phyloP scores from a whole-genome alignment of 345 rosid species.

The Heritiera fomes region DNA sequence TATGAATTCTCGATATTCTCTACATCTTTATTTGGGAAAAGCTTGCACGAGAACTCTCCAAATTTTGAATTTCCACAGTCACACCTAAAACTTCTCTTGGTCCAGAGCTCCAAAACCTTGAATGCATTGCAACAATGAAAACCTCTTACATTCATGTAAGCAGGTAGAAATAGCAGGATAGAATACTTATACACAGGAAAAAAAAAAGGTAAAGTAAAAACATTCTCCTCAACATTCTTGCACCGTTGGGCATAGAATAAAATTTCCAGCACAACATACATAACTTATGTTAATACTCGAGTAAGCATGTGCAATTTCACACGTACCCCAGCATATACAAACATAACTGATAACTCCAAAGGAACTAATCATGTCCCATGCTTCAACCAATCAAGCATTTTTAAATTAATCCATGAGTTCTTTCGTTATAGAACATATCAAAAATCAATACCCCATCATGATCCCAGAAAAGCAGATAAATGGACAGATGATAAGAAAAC shows the following conservation, averaged over 20 bases:
- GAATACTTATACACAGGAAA: not conserved
- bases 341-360: too few relatives aligned
- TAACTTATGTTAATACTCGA: not conserved
- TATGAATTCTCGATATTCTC: constrained; percentile 79
- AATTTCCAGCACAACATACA: not conserved
- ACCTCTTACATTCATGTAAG: not conserved
- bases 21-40: constrained; percentile 65
- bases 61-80: constrained; percentile 97
- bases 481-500: not conserved
- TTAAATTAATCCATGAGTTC: too few relatives aligned
- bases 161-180: not conserved
- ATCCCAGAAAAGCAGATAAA: too few relatives aligned
- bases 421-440: too few relatives aligned
- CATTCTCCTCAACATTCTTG: not conserved
- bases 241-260: not conserved
- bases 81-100: constrained; percentile 86
- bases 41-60: constrained; percentile 79
- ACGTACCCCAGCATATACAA: not conserved
- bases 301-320: not conserved
- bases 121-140: not conserved
- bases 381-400: too few relatives aligned
- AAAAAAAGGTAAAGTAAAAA: not conserved
- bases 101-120: constrained; percentile 81
- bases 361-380: too few relatives aligned
- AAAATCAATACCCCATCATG: too few relatives aligned